phyloP scores from a whole-genome alignment of 163 green algal genomes.

The Scenedesmus sp. region DNA sequence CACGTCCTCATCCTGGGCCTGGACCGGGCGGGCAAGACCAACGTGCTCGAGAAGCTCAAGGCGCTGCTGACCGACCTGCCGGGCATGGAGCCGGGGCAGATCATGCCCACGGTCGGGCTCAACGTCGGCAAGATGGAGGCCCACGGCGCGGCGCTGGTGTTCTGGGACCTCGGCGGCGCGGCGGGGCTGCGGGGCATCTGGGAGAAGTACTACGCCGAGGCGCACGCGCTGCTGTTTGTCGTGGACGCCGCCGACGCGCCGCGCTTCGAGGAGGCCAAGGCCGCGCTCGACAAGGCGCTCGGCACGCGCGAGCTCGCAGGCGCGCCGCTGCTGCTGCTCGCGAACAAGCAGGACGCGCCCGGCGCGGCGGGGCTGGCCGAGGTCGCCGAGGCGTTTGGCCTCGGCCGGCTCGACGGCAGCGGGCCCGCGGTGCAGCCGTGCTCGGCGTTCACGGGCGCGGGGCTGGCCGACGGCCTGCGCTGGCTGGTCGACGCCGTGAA shows the following conservation, averaged over 20 bases:
- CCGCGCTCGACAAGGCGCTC: conserved; percentile 81
- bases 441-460: conserved; percentile 75
- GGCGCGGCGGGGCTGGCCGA: conserved; percentile 47
- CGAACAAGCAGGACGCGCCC: conserved; percentile 82
- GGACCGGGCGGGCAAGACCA: conserved; percentile 96
- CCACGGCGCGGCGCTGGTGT: conserved; percentile 52
- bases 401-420: conserved; percentile 55
- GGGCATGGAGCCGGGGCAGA: conserved; percentile 85
- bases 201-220: conserved; percentile 98
- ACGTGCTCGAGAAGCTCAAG: conserved; percentile 88
- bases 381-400: conserved; percentile 55
- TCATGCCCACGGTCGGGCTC: conserved; percentile 95
- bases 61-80: conserved; percentile 64
- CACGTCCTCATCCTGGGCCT: conserved; percentile 94
- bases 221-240: conserved; percentile 92
- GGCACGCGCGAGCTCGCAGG: conserved; percentile 75
- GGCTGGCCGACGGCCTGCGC: conserved; percentile 75
- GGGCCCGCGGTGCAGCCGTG: conserved; percentile 68
- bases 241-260: conserved; percentile 80
- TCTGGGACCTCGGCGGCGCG: conserved; percentile 93
- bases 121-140: conserved; percentile 90
- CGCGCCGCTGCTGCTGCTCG: conserved; percentile 84
- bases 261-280: conserved; percentile 86
- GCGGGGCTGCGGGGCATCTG: conserved; percentile 91
- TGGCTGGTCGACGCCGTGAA: conserved; percentile 84